Evolutionary conservation across 768 basidiomycete genomes (phyloP), one percentile per base, ranked within the genome.

Genomic region (Suillus cothurnatus): DNA sequence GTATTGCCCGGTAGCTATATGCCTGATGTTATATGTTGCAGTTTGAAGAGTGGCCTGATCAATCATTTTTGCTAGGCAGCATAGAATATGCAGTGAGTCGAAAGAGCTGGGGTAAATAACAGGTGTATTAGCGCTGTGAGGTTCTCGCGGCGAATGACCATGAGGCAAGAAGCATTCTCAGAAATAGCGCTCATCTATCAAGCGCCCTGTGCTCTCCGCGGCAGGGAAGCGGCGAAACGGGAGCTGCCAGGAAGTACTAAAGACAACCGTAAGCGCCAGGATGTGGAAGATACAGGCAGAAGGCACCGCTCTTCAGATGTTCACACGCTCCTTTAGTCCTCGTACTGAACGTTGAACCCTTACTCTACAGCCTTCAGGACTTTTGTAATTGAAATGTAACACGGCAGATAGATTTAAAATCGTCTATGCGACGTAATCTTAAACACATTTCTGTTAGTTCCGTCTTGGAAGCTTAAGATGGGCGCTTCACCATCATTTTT

Each of bases 1-100:
- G 11, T 41, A 59, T 59, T 59, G 58, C 11, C 58, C 58, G 15
- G 58, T 59, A 59, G 39, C 26, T 21, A 59, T 28, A 41, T 59
- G 39, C 39, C 36, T 59, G 38, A 59, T 31, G 19, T 14, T 59
- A 59, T 59, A 59, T 28, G 58, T 59, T 19, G 38, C 58, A 28
- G 39, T 59, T 7, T 59, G 38, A 28, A 59, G 58, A 59, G 58
- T 31, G 26, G 57, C 57, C 15, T 31, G 28, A 21, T 59, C 19
- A 59, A 59, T 41, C 39, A 59, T 59, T 14, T 59, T 28, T 31
- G 39, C 19, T 6, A 31, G 28, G 19, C 11, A 41, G 26, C 26
- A 21, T 59, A 43, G 26, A 41, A 59, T 59, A 28, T 11, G 9
- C 1, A 21, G 26, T 34, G 11, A 19, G 19, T 39, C 19, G 5